A percentile compares a stretch with the other conserved stretches of the same genome.
Evolutionary conservation across 2,329 filamentous ascomycete species (phyloP).

Genomic region (Tolypocladium pustulatum): DNA sequence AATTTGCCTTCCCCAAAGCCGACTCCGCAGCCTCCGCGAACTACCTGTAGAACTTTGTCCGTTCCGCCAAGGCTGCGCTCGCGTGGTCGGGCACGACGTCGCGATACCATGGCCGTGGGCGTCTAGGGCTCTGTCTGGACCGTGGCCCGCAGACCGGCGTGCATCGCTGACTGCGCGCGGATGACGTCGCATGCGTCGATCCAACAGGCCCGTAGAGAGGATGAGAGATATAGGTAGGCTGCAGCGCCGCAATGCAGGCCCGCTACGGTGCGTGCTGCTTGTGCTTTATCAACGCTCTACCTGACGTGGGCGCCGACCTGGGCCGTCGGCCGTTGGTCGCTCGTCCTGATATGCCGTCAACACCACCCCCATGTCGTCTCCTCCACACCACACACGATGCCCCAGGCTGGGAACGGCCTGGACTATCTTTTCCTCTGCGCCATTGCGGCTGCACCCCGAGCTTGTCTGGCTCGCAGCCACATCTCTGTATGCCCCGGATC

Average conservation of each 20-base stretch:
- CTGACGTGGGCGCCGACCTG: background rate
- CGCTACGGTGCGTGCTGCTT: background rate
- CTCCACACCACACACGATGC: background rate
- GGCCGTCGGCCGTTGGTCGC: background rate
- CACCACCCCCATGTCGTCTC: background rate
- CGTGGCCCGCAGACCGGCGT: background rate
- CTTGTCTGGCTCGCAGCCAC: background rate
- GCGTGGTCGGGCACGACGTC: background rate
- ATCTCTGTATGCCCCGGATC: background rate
- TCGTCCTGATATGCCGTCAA: background rate
- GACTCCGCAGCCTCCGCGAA: background rate
- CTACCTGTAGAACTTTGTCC: background rate
- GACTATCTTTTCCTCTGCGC: background rate
- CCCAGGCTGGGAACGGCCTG: constrained; percentile 1
- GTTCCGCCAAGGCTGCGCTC: background rate
- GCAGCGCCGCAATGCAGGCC: background rate
- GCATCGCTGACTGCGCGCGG: background rate
- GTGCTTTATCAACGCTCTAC: background rate
- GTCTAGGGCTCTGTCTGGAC: too few relatives aligned
- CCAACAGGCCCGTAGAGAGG: too few relatives aligned
- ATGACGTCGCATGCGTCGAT: background rate
- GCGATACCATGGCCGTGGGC: background rate
- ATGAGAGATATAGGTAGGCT: too few relatives aligned
- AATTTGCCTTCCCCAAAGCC: background rate
- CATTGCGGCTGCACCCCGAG: background rate